Evolutionary conservation across 768 basidiomycete species (phyloP).

Genomic region (Naganishia vaughanmartiniae): DNA sequence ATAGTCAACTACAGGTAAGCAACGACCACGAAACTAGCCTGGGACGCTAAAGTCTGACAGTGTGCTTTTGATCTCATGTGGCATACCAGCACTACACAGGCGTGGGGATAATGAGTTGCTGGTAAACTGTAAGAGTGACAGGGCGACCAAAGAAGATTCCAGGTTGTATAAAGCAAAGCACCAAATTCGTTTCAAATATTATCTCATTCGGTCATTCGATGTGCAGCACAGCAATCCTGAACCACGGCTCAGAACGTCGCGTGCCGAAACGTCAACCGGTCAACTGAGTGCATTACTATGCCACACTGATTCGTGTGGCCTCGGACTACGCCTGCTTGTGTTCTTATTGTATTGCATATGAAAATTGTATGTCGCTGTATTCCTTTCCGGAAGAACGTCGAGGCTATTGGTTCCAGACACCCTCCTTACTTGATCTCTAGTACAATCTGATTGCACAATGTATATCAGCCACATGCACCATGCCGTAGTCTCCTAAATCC

Average conservation of each 20-base stretch:
- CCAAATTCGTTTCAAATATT: background rate
- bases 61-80: slow-evolving; percentile 9
- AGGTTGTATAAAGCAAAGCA: background rate
- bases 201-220: background rate
- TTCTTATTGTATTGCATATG: background rate
- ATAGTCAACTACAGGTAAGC: slow-evolving; percentile 85
- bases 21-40: background rate
- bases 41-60: background rate
- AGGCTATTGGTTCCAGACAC: background rate
- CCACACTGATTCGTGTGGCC: too few relatives aligned
- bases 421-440: slow-evolving; percentile 42
- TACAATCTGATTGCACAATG: slow-evolving; percentile 41
- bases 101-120: slow-evolving; percentile 59
- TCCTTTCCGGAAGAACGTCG: background rate
- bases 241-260: background rate
- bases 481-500: background rate
- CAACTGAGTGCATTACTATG: too few relatives aligned
- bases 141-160: background rate
- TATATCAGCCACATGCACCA: background rate
- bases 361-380: background rate
- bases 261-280: too few relatives aligned
- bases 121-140: background rate
- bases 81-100: slow-evolving; percentile 60
- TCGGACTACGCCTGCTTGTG: too few relatives aligned
- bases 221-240: background rate